These are phyloP conservation scores for Discostella stelligeroides DNA, from an alignment of 108 stramenopile genomes.

Conservation along the genomic window DNA sequence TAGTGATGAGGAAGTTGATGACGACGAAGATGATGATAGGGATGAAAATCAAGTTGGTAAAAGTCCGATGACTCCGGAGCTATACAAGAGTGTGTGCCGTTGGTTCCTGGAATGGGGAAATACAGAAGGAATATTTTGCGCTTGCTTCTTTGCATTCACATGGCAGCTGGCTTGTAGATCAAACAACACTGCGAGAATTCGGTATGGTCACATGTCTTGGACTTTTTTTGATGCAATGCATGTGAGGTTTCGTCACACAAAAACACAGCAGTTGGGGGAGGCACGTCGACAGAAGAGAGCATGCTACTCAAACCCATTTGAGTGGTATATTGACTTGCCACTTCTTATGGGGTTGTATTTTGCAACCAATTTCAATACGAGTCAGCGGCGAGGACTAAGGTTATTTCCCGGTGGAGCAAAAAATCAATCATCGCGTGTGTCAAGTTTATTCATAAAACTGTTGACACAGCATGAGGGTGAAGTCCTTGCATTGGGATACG, in stretches of 20 bases:
- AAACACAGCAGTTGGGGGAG: not conserved
- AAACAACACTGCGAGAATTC: not conserved
- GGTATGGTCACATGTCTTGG: slow-evolving; percentile 1
- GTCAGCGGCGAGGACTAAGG: slow-evolving; percentile 1
- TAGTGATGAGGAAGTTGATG: slow-evolving; percentile 2
- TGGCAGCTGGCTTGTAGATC: not conserved
- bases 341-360: slow-evolving; percentile 5
- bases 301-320: too few species aligned
- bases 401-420: slow-evolving; percentile 5
- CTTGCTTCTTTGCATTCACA: not conserved
- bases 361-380: slow-evolving; percentile 4
- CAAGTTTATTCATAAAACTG: not conserved
- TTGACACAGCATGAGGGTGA: not conserved
- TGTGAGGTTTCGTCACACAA: slow-evolving; percentile 1
- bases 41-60: slow-evolving; percentile 1
- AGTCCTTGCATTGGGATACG: not conserved
- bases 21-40: slow-evolving; percentile 5
- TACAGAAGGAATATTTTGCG: not conserved
- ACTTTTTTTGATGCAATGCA: slow-evolving; percentile 1
- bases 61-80: slow-evolving; percentile 7
- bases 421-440: slow-evolving; percentile 6
- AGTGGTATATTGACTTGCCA: too few species aligned
- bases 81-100: not conserved
- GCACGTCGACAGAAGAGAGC: slow-evolving; percentile 1
- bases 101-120: slow-evolving; percentile 1